Conservation (phyloP, 805 yeast genomes). For the Spathaspora girioi region DNA sequence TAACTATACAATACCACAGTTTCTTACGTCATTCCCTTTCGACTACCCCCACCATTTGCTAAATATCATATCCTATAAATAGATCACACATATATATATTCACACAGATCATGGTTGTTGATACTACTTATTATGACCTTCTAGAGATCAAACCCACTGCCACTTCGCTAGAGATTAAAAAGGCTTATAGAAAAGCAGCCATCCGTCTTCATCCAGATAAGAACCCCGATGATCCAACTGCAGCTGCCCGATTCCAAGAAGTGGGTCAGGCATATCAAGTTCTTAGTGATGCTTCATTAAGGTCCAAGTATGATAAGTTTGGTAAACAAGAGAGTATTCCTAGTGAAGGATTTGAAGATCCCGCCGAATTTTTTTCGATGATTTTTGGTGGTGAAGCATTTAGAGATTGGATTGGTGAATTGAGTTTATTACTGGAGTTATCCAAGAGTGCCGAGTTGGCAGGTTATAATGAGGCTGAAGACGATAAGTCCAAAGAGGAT, state of each 20-base stretch:
- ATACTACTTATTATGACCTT: conserved; percentile 40
- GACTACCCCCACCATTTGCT: too few species aligned
- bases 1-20: neutral
- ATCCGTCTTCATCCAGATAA: conserved; percentile 43
- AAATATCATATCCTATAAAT: too few species aligned
- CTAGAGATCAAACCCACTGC: conserved; percentile 32
- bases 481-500: conserved; percentile 9
- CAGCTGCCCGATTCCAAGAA: conserved; percentile 43
- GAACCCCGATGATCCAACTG: conserved; percentile 43
- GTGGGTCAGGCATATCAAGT: conserved; percentile 76
- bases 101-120: conserved; percentile 35
- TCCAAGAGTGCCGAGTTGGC: conserved; percentile 40
- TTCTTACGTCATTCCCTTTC: neutral
- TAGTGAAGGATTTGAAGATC: conserved; percentile 70
- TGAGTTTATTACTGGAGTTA: conserved; percentile 45
- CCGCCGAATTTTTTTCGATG: conserved; percentile 76
- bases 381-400: conserved; percentile 87
- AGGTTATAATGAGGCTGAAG: conserved; percentile 30
- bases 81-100: too few species aligned
- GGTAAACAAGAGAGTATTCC: conserved; percentile 69
- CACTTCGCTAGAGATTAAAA: conserved; percentile 41
- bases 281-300: conserved; percentile 57
- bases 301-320: conserved; percentile 67
- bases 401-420: conserved; percentile 82
- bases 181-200: conserved; percentile 44